Base-by-base conservation (phyloP, 2,329 filamentous ascomycete genomes). In the Diplodia seriata region DNA sequence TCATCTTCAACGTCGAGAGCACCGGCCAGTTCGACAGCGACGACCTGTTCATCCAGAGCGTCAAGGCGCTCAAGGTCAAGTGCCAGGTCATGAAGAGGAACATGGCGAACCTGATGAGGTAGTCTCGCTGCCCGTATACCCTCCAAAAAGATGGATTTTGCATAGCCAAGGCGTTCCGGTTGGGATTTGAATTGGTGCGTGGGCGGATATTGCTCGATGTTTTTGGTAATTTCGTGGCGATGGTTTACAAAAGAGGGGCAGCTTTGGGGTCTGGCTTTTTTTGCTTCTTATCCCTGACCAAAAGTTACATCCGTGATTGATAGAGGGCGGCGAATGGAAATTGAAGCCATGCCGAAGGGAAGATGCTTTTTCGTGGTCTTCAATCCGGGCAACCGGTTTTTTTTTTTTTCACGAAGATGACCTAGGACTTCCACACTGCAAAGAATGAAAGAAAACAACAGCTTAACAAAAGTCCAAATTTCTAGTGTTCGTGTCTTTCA, bases 1-100 rank as follows among this genome's bases (percentile, higher is more conserved):
- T 99, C 80, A 98, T 99, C 80, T 99, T 95, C 85, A 91, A 89
- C 66, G 86, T 99, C 43, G 95, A 99, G 84, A 97, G 94, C 83
- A 90, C 93, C 0, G 96, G 95, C 6, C 95, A 99, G 82, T 97
- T 93, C 84, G 90, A 95, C 69, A 97, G 93, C 76, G 94, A 98
- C 74, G 90, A 93, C 80, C 85, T 99, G 71, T 98, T 99, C 83
- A 81, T 99, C 68, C 93, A 98, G 81, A 89, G 92, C 33, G 86
- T 99, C 62, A 91, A 90, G 81, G 84, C 93, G 73, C 82, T 99
- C 70, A 97, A 94, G 83, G 84, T 87, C 74, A 98, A 98, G 84
- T 95, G 92, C 72, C 83, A 88, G 76, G 85, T 86, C 73, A 84
- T 94, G 71, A 89, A 91, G 84, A 84, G 88, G 75, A 90, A 91